Conservation (phyloP, 2,329 filamentous ascomycete genomes). For the Onygenales sp. region DNA sequence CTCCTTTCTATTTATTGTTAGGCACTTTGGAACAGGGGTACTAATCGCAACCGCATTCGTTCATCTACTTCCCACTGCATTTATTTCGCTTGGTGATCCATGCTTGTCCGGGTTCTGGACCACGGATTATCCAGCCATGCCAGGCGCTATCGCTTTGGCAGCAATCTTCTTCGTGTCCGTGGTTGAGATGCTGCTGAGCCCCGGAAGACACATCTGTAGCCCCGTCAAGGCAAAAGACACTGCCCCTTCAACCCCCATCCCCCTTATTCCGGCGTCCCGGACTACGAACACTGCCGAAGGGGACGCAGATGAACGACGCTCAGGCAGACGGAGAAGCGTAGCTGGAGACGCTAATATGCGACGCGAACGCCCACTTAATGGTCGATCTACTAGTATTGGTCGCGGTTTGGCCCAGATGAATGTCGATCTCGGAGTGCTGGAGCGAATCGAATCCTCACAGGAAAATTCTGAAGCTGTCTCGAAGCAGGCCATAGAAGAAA, state of each 20-base stretch:
- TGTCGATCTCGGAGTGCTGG: constrained; percentile 15
- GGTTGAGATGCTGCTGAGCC: constrained; percentile 49
- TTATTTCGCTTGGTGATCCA: constrained; percentile 56
- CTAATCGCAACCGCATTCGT: constrained; percentile 82
- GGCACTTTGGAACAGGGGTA: constrained; percentile 74
- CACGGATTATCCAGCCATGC: constrained; percentile 37
- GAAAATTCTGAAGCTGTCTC: background rate
- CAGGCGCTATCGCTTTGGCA: constrained; percentile 38
- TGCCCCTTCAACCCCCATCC: background rate
- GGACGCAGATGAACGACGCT: too few species aligned
- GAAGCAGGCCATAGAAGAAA: background rate
- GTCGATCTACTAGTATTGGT: constrained; percentile 20
- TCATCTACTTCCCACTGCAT: constrained; percentile 61
- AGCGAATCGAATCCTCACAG: constrained; percentile 16
- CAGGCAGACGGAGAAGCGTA: too few species aligned
- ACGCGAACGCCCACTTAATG: constrained; percentile 13
- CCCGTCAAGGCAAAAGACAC: background rate
- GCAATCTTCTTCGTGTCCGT: constrained; percentile 38
- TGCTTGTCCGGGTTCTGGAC: constrained; percentile 44
- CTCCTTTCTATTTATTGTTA: constrained; percentile 55
- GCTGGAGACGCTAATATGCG: constrained; percentile 13
- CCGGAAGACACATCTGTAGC: constrained; percentile 20
- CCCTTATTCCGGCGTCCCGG: too few species aligned
- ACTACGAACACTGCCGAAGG: too few species aligned
- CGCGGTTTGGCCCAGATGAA: constrained; percentile 20